A percentile compares a stretch with the other conserved stretches of the same genome.
Conservation (phyloP, 441 rosid genomes). For the Macaranga tanarius region DNA sequence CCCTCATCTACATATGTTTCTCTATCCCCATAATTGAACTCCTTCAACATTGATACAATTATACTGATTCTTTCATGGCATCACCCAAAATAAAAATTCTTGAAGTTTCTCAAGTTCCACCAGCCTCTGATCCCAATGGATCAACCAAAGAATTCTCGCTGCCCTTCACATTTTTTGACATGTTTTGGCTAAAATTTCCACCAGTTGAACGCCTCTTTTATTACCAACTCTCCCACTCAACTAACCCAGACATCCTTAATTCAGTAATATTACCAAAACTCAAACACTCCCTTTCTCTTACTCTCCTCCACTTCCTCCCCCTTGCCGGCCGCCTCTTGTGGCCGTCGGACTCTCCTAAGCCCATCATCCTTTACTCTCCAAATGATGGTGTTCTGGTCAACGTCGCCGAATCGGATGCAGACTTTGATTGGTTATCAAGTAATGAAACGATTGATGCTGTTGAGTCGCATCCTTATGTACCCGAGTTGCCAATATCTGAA, state of each 20-base stretch:
- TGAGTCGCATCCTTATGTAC: conserved; percentile 15
- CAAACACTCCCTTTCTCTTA: conserved; percentile 19
- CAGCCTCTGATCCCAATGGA: neutral
- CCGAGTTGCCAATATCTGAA: conserved; percentile 10
- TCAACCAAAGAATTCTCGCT: conserved; percentile 5
- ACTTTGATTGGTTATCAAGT: conserved; percentile 11
- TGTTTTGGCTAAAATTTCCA: conserved; percentile 14
- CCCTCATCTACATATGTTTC: no score
- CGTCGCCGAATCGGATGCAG: conserved; percentile 21
- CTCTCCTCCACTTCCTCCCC: conserved; percentile 27
- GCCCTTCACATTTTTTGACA: conserved; percentile 17
- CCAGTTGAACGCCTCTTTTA: conserved; percentile 16
- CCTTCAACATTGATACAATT: no score
- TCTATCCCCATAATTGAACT: no score
- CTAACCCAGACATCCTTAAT: neutral
- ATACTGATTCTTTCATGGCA: neutral
- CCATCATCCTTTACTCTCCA: conserved; percentile 16
- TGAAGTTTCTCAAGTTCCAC: neutral
- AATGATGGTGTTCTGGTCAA: conserved; percentile 10
- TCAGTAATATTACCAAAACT: conserved; percentile 15
- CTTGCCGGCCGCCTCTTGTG: conserved; percentile 22
- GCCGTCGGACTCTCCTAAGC: conserved; percentile 14
- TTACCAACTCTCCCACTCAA: conserved; percentile 7
- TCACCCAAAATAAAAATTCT: neutral
- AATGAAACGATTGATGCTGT: neutral